Evolutionary conservation across 2,329 filamentous ascomycete species (phyloP).

Genomic region (Penicillium sp.): DNA sequence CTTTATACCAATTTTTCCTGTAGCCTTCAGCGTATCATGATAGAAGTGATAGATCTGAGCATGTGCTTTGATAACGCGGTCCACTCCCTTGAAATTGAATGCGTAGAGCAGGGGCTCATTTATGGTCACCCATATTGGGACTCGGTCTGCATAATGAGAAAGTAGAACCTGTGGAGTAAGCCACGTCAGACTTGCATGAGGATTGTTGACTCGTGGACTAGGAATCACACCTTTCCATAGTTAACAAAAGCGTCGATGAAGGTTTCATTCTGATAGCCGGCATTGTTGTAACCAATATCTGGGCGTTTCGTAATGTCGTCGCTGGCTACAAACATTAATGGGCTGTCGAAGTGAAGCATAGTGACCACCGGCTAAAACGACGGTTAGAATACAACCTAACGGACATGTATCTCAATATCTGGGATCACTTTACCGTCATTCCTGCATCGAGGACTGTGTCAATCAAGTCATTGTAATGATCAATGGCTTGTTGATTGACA

Average conservation of each 20-base stretch:
- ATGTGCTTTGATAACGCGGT: conserved; percentile 49
- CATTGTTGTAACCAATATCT: conserved; percentile 28
- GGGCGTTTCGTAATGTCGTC: conserved; percentile 17
- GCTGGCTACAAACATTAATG: conserved; percentile 21
- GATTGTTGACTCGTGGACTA: background rate
- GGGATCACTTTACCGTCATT: conserved; percentile 22
- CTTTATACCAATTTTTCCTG: conserved; percentile 38
- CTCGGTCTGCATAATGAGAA: conserved; percentile 36
- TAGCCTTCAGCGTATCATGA: conserved; percentile 44
- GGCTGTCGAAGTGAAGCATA: conserved; percentile 33
- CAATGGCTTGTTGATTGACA: conserved; percentile 46
- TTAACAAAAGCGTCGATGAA: conserved; percentile 43
- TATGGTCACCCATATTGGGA: conserved; percentile 43
- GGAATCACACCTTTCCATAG: conserved; percentile 31
- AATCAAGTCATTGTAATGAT: conserved; percentile 51
- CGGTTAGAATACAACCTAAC: background rate
- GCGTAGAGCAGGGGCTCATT: conserved; percentile 41
- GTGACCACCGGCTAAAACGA: conserved; percentile 40
- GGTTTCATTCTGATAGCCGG: conserved; percentile 33
- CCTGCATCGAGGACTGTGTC: conserved; percentile 42
- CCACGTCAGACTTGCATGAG: background rate
- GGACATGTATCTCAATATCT: background rate
- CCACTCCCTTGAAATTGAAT: conserved; percentile 46
- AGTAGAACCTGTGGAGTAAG: conserved; percentile 26
- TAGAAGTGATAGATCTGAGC: conserved; percentile 38